Conservation (phyloP, 1,139 yeast genomes). For the Geotrichum candidum region DNA sequence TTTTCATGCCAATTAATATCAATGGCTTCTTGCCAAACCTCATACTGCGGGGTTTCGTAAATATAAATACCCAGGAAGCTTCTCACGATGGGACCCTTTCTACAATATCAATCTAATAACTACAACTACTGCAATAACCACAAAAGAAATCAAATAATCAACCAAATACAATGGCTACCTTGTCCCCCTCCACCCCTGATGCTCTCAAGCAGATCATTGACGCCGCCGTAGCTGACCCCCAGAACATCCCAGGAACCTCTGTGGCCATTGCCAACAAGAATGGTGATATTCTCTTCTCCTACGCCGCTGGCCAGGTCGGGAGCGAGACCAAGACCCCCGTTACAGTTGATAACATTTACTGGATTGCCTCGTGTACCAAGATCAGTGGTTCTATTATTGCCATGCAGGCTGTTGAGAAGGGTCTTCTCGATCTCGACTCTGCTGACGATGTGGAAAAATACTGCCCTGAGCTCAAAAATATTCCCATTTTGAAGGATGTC, state of each 20-base stretch:
- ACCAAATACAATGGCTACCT: constrained; percentile 14
- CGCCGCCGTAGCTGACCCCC: constrained; percentile 13
- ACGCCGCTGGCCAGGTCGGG: constrained; percentile 26
- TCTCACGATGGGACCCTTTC: neutral
- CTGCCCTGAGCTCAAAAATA: constrained; percentile 41
- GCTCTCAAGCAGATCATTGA: constrained; percentile 6
- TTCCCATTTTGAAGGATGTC: constrained; percentile 40
- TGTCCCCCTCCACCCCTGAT: constrained; percentile 5
- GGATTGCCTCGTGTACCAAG: constrained; percentile 47
- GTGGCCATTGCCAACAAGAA: constrained; percentile 17
- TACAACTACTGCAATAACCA: neutral
- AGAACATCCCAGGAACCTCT: constrained; percentile 15
- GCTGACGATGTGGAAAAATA: constrained; percentile 31
- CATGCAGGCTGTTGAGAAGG: constrained; percentile 44
- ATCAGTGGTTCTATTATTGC: constrained; percentile 45
- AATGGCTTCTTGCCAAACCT: neutral
- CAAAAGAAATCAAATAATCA: neutral
- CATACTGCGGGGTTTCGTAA: neutral
- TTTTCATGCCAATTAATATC: neutral
- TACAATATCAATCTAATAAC: neutral
- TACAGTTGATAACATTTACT: constrained; percentile 35
- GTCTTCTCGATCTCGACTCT: constrained; percentile 41
- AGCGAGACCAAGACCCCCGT: constrained; percentile 23
- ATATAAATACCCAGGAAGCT: neutral
- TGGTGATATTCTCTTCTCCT: constrained; percentile 13